Evolutionary conservation across 257 asterid genomes (phyloP).

Genomic region (Solanum stenotomum): DNA sequence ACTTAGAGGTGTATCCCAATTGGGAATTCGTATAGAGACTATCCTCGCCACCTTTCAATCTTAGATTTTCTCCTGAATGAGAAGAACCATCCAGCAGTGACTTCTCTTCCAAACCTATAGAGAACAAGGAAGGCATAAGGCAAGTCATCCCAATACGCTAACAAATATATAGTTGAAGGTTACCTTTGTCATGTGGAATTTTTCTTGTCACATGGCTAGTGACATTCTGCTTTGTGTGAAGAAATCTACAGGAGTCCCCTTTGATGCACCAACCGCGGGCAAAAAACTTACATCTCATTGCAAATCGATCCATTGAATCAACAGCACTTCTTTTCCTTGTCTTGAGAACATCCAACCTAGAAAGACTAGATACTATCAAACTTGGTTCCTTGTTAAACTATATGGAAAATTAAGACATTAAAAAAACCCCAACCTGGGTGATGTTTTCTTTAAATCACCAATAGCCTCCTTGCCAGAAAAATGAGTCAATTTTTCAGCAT

Average conservation of each 20-base stretch:
- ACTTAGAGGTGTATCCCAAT: constrained; percentile 25
- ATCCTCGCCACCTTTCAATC: neutral
- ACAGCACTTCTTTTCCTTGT: constrained; percentile 40
- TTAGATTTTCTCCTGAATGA: neutral
- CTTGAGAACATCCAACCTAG: constrained; percentile 51
- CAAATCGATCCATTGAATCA: constrained; percentile 25
- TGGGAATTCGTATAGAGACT: neutral
- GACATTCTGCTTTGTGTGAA: constrained; percentile 36
- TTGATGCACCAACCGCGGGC: constrained; percentile 87
- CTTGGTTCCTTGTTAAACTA: constrained; percentile 6
- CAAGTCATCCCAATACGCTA: neutral
- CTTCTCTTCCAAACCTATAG: neutral
- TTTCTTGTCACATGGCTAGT: neutral
- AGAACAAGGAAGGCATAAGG: neutral
- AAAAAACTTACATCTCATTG: constrained; percentile 54
- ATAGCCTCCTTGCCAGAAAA: no score
- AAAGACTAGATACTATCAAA: constrained; percentile 28
- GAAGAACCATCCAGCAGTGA: constrained; percentile 8
- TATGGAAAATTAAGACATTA: neutral
- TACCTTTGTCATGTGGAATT: neutral
- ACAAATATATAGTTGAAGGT: neutral
- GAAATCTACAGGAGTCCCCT: constrained; percentile 75
- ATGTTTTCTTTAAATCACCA: neutral
- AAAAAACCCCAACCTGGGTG: constrained; percentile 39
- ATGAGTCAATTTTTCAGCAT: constrained; percentile 5